Base-by-base conservation (phyloP, 306 rosid species). In the Oemleria cerasiformis region DNA sequence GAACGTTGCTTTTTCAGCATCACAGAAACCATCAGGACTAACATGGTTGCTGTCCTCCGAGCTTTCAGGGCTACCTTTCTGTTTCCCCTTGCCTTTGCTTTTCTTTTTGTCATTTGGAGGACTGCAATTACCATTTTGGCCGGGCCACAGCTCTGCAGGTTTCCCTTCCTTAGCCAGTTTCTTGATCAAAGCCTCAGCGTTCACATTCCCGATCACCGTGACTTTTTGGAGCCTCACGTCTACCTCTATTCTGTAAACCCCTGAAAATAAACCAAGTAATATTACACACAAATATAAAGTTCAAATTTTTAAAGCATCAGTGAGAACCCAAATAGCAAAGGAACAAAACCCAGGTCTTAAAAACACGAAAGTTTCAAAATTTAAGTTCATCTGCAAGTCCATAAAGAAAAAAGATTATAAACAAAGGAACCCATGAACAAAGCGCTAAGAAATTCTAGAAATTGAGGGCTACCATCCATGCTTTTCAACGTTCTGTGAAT, bases 121-220 rank as follows among this genome's bases (percentile, higher is more conserved):
- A n/a, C 19, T 55, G 60, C 4, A 30, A 20, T 59, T 78, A 13
- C 79, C 34, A 7, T 75, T 82, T 5, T 1, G 41, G 36, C 85
- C 84, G 2, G 96, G 96, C 98, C 97, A 88, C 17, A 87, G 54
- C 68, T 93, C 96, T 7, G 91, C 97, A 41, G 77, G 93, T 53
- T 80, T 90, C 5, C 90, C 91, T 6, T 87, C 59, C 68, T 83
- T 86, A 7, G 50, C 42, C 25, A 93, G 16, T 39, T 60, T 86
- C 64, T 77, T 90, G 2, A 90, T 87, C 86, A 93, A 44, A 15
- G 86, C 81, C 25, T 84, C 84, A 5, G 81, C 63, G 58, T 83
- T 84, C 8, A 87, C 84, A 68, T 76, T 81, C n/a, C 94, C 96
- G 20, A 50, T 83, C 12, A 93, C 90, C 0, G 65, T 73, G 6